Evolutionary conservation across 805 yeast species (phyloP), one percentile per base, ranked within the genome.

Genomic region (Ogataea nakhonphanomensis): DNA sequence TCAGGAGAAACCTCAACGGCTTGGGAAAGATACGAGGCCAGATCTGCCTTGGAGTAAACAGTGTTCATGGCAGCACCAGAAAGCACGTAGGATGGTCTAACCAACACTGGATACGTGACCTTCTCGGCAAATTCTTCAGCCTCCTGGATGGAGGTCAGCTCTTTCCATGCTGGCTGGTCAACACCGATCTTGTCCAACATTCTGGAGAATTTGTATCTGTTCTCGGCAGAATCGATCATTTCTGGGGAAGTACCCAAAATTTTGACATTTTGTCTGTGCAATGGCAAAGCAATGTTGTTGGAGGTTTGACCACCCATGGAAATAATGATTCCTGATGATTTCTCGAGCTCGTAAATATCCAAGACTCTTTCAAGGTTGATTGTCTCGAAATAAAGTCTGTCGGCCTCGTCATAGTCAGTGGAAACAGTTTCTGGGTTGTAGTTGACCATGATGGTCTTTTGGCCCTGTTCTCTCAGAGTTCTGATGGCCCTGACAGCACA

Each of bases 1-100:
- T 91, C 99, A 45, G 95, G 95, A 33, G 98, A 91, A 46, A 91
- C 98, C 53, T 89, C 95, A 42, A 87, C 97, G 40, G 99, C 99
- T 65, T 93, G 96, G 44, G 84, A 75, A 64, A 91, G 73, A 65
- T 88, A 89, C 11, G 84, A 78, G 33, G 84, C 95, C 61, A 91
- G 74, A 61, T 91, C 98, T 54, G 83, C 93, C 58, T 77, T 75
- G 24, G 95, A 80, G 71, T 89, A 88, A 41, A 90, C 96, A 31
- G 96, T 89, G 69, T 89, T 89, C 99, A 91, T 91, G 43, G 99
- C 99, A 53, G 99, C 99, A 71, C 99, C 99, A 30, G 96, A 88
- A 48, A 91, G 72, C 28, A 91, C 99, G 61, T 91, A 91, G 17
- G 97, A 90, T 23, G 99, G 99, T 73, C 99, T 87, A 37, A 91